These are phyloP conservation scores for Pichia insulana DNA, from an alignment of 805 yeast species.

Conservation along the genomic window DNA sequence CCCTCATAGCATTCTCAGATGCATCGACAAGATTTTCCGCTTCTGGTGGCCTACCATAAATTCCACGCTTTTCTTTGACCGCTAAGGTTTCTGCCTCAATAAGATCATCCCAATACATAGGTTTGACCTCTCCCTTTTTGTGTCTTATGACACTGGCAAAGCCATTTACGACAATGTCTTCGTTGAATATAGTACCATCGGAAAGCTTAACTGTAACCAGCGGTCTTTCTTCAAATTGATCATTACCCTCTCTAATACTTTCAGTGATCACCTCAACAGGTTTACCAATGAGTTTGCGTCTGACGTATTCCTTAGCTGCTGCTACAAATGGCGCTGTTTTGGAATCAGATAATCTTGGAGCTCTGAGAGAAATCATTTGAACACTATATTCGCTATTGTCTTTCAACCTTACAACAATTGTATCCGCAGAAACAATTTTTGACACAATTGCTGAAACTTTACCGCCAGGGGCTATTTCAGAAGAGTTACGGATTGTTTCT, in stretches of 20 bases:
- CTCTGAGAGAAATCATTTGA: slow-evolving; percentile 68
- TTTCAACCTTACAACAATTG: slow-evolving; percentile 44
- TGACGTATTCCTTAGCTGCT: slow-evolving; percentile 65
- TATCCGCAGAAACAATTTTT: slow-evolving; percentile 60
- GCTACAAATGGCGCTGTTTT: slow-evolving; percentile 47
- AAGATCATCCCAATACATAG: slow-evolving; percentile 69
- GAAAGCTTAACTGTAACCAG: slow-evolving; percentile 46
- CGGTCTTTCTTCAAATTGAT: slow-evolving; percentile 56
- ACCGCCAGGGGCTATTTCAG: slow-evolving; percentile 36
- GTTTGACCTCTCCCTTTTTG: slow-evolving; percentile 61
- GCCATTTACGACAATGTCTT: slow-evolving; percentile 53
- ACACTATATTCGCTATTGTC: slow-evolving; percentile 51
- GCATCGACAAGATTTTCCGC: slow-evolving; percentile 67
- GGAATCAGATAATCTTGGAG: slow-evolving; percentile 59
- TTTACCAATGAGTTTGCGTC: slow-evolving; percentile 65
- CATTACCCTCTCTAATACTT: slow-evolving; percentile 52
- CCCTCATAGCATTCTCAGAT: slow-evolving; percentile 61
- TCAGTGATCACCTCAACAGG: slow-evolving; percentile 53
- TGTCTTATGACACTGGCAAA: slow-evolving; percentile 73
- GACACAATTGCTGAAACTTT: slow-evolving; percentile 47
- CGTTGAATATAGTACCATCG: slow-evolving; percentile 53
- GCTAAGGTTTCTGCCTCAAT: slow-evolving; percentile 62
- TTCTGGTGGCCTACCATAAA: slow-evolving; percentile 51
- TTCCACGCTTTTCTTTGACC: slow-evolving; percentile 47
- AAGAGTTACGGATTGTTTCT: slow-evolving; percentile 13